Base-by-base conservation (phyloP, 257 asterid species). In the Eucommia ulmoides region DNA sequence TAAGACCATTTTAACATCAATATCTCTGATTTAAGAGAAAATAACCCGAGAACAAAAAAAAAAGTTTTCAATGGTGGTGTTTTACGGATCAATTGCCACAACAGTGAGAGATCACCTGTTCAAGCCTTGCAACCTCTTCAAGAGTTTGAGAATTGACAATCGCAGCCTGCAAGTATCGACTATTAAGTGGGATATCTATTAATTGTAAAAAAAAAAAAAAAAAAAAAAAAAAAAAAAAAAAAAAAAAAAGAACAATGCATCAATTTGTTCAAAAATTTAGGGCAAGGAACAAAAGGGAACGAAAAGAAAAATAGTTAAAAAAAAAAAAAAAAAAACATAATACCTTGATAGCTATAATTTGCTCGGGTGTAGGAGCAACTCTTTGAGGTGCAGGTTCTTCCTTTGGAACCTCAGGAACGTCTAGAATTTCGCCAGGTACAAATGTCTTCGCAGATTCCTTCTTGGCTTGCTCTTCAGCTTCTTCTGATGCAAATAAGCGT, bases 91-190 rank as follows among this genome's bases (percentile, higher is more conserved):
- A 6, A 35, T 35, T 35, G 11, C 11, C 3, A 35, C 44, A 10
- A 9, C 1, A 35, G 16, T 35, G 54, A 24, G 52, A 62, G 41
- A 56, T 68, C 53, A 84, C 98, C 99, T 91, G 94, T 70, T 91
- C 99, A 65, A 91, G 99, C 75, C 93, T 81, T 46, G 99, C 93
- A 64, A 91, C 97, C 75, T 91, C 95, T 73, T 91, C 99, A 41
- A 91, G 93, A 56, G 99, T 83, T 70, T 87, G 95, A 45, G 99
- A 79, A 65, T 86, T 91, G 62, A 79, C 82, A 63, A 91, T 91
- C 59, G 99, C 99, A 79, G 99, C 97, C 97, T 91, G 48, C n/a
- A n/a, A n/a, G n/a, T n/a, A n/a, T n/a, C n/a, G n/a, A n/a, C n/a
- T n/a, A n/a, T n/a, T n/a, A n/a, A n/a, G n/a, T n/a, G n/a, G n/a